phyloP scores from a whole-genome alignment of 176 grass and related monocot species.

The Neostapfia colusana region DNA sequence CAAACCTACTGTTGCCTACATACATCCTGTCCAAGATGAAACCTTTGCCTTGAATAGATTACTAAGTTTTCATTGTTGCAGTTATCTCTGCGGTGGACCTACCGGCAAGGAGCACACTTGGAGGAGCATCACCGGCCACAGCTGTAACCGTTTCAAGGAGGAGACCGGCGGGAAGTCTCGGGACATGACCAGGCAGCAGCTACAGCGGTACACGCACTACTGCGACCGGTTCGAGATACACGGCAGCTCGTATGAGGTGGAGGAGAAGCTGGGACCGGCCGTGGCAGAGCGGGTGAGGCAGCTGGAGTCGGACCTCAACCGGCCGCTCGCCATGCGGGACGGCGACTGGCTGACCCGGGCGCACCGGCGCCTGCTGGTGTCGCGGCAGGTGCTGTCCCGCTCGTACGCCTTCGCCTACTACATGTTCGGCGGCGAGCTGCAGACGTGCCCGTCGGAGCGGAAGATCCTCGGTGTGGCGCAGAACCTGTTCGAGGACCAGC shows the following conservation, averaged over 20 bases:
- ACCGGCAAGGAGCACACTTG: slow-evolving; percentile 20
- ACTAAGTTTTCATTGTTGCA: slow-evolving; percentile 14
- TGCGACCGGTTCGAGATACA: slow-evolving; percentile 54
- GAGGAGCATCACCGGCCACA: slow-evolving; percentile 42
- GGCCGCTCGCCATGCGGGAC: slow-evolving; percentile 20
- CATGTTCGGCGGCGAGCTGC: slow-evolving; percentile 55
- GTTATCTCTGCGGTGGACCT: slow-evolving; percentile 44
- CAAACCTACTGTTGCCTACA: not conserved
- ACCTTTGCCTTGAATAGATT: not conserved
- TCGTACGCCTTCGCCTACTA: slow-evolving; percentile 63
- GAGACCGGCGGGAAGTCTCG: not conserved
- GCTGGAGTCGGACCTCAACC: not conserved
- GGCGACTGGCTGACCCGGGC: slow-evolving; percentile 41
- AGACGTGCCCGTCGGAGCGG: not conserved
- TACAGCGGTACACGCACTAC: slow-evolving; percentile 54
- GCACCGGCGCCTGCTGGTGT: slow-evolving; percentile 44
- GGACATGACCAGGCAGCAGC: slow-evolving; percentile 30
- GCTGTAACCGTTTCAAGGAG: slow-evolving; percentile 55
- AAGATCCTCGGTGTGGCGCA: slow-evolving; percentile 8
- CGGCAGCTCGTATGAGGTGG: slow-evolving; percentile 34
- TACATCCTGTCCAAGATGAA: not conserved
- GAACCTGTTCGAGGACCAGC: slow-evolving; percentile 68
- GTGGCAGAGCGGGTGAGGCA: slow-evolving; percentile 4
- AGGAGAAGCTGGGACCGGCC: slow-evolving; percentile 30
- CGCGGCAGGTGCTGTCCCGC: slow-evolving; percentile 40